Evolutionary conservation across 352 stramenopile genomes (phyloP).

Genomic region (Pythium volutum): DNA sequence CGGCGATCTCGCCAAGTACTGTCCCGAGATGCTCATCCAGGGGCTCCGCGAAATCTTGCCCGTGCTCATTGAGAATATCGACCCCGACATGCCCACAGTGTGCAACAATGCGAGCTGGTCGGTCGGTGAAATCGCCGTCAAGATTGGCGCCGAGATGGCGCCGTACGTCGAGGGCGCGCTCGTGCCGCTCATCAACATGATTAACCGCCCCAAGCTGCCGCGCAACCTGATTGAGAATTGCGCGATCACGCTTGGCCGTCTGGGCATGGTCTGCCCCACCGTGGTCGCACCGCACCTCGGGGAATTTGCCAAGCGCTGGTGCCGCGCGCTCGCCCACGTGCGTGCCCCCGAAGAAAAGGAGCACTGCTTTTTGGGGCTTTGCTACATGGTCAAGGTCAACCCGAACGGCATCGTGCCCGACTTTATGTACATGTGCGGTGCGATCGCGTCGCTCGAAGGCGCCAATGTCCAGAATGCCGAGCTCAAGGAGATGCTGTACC

Average conservation of each 20-base stretch:
- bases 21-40: constrained; percentile 62
- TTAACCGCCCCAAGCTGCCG: constrained; percentile 83
- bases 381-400: constrained; percentile 91
- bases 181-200: constrained; percentile 76
- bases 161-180: constrained; percentile 78
- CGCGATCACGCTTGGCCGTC: constrained; percentile 86
- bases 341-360: constrained; percentile 86
- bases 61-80: constrained; percentile 87
- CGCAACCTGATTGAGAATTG: constrained; percentile 89
- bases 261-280: constrained; percentile 85
- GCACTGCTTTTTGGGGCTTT: constrained; percentile 87
- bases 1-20: constrained; percentile 86
- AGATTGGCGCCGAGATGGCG: constrained; percentile 81
- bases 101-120: constrained; percentile 94
- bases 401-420: constrained; percentile 84
- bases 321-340: constrained; percentile 80
- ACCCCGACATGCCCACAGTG: constrained; percentile 83
- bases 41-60: constrained; percentile 73
- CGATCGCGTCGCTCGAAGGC: constrained; percentile 83
- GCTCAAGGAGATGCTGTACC: constrained; percentile 84
- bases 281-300: constrained; percentile 75
- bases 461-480: constrained; percentile 73
- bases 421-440: constrained; percentile 90
- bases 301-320: constrained; percentile 89
- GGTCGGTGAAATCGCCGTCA: constrained; percentile 86